Evolutionary conservation across 805 yeast species (phyloP).

Genomic region (Saccharomyces paradoxus): DNA sequence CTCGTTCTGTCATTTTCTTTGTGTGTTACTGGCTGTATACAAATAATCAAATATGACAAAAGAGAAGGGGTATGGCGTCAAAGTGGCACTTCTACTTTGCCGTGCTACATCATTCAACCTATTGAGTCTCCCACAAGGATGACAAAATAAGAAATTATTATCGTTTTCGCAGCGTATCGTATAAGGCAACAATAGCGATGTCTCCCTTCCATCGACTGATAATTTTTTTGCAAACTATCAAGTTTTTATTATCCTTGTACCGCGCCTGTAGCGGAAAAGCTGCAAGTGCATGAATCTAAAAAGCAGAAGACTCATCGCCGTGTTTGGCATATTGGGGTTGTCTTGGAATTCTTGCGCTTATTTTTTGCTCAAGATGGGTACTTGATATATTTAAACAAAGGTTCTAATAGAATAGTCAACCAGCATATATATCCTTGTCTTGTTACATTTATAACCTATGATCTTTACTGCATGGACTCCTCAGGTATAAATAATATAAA

Average conservation of each 20-base stretch:
- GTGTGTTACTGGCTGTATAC: neutral
- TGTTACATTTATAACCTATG: neutral
- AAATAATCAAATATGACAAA: neutral
- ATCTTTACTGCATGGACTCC: neutral
- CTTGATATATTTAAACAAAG: neutral
- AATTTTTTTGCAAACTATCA: neutral
- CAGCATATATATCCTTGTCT: neutral
- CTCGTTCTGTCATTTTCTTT: neutral
- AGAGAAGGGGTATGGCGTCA: neutral
- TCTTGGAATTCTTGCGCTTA: neutral
- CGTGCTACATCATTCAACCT: neutral
- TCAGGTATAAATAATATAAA: neutral
- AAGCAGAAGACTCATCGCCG: constrained; percentile 5
- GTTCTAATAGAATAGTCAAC: neutral
- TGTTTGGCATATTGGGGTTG: neutral
- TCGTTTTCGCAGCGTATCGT: neutral
- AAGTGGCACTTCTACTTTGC: neutral
- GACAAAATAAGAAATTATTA: neutral
- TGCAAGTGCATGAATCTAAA: constrained; percentile 12
- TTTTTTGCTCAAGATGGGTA: neutral
- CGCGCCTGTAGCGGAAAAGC: neutral
- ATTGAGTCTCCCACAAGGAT: neutral
- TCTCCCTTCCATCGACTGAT: neutral
- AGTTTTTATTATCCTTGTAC: neutral
- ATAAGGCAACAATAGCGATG: neutral